Evolutionary conservation across 208 protist species (phyloP).

Genomic region (Acanthamoeba healyi): DNA sequence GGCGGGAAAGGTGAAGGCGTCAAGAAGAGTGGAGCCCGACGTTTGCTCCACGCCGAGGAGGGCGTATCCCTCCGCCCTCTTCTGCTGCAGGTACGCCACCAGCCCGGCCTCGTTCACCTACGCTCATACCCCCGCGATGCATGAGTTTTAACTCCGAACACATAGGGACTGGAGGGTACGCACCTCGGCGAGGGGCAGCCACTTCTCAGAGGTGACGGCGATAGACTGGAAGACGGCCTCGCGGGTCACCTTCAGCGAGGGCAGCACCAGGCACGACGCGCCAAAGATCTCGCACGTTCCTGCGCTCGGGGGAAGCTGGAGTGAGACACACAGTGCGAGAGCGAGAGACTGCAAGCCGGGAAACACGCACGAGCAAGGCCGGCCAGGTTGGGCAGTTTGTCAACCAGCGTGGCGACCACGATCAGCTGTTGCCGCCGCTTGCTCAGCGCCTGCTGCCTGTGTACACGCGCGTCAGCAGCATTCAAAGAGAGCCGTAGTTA

Average conservation of each 20-base stretch:
- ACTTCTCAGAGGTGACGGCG: conserved; percentile 20
- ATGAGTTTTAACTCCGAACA: neutral
- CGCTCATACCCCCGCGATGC: too few species aligned
- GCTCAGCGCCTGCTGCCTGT: neutral
- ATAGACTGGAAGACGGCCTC: conserved; percentile 11
- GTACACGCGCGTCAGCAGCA: neutral
- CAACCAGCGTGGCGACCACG: neutral
- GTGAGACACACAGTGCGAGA: too few species aligned
- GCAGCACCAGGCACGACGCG: neutral
- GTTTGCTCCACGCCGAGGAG: neutral
- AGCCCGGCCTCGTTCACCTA: conserved; percentile 3
- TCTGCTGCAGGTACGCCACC: neutral
- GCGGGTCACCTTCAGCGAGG: conserved; percentile 13
- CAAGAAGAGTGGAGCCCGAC: neutral
- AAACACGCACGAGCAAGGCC: neutral
- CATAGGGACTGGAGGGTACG: too few species aligned
- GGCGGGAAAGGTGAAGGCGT: conserved; percentile 2
- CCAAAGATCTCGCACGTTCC: conserved; percentile 6
- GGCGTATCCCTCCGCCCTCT: conserved; percentile 7
- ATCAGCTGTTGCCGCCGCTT: neutral
- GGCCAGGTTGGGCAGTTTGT: conserved; percentile 16
- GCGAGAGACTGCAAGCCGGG: too few species aligned
- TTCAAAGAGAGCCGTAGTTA: neutral
- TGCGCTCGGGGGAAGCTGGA: neutral
- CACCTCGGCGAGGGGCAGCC: neutral